Conservation (phyloP, 164 flowering plant genomes). For the Houttuynia cordata region DNA sequence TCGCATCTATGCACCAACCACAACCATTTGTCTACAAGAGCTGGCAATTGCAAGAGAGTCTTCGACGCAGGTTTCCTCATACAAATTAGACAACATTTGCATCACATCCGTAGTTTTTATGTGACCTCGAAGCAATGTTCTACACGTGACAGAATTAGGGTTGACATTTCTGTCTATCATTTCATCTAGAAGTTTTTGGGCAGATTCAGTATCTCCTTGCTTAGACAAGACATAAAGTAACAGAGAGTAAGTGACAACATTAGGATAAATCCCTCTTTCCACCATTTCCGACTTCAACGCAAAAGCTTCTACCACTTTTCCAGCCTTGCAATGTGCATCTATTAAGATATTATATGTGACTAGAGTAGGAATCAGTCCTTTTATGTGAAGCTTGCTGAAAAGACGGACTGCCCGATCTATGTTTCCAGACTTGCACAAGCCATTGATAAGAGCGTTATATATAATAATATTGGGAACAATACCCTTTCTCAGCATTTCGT, state of each 20-base stretch:
- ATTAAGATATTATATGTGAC: conserved; percentile 63
- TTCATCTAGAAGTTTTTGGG: conserved; percentile 30
- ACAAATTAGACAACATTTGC: conserved; percentile 13
- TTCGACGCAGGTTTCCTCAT: conserved; percentile 13
- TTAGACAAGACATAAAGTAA: conserved; percentile 33
- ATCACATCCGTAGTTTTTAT: conserved; percentile 10
- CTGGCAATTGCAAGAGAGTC: neutral
- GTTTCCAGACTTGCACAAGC: conserved; percentile 65
- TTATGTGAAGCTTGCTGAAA: conserved; percentile 42
- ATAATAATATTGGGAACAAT: conserved; percentile 47
- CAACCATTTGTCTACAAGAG: neutral
- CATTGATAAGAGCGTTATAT: conserved; percentile 68
- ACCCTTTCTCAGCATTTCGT: conserved; percentile 62
- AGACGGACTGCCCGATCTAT: conserved; percentile 61
- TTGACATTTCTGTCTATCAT: conserved; percentile 22
- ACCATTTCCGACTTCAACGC: conserved; percentile 46
- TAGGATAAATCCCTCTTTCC: conserved; percentile 43
- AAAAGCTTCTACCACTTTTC: conserved; percentile 37
- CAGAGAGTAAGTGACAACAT: conserved; percentile 34
- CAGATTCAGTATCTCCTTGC: conserved; percentile 30
- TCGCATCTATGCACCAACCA: neutral
- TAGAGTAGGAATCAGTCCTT: conserved; percentile 51
- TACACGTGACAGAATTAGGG: conserved; percentile 14
- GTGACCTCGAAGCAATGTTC: conserved; percentile 17
- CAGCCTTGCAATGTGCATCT: conserved; percentile 40